Evolutionary conservation across 345 rosid species (phyloP).

Genomic region (Microcos paniculata): DNA sequence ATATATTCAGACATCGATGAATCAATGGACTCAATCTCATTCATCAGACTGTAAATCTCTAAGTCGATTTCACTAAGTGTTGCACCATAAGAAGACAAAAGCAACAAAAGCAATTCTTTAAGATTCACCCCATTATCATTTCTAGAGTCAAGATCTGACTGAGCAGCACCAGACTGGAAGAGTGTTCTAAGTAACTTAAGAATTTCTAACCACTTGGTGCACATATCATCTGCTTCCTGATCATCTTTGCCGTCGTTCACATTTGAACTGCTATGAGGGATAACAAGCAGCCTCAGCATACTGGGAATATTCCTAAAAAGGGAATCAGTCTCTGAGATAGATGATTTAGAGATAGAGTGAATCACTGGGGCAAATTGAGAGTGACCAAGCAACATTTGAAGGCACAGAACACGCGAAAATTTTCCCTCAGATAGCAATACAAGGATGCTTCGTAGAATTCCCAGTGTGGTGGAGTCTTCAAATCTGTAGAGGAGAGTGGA

Average conservation of each 20-base stretch:
- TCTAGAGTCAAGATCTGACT: constrained; percentile 31
- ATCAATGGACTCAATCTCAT: constrained; percentile 54
- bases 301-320: constrained; percentile 69
- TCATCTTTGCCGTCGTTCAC: constrained; percentile 24
- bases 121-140: constrained; percentile 60
- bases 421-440: constrained; percentile 53
- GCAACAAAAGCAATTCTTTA: constrained; percentile 60
- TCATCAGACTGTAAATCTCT: constrained; percentile 67
- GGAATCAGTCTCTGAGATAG: constrained; percentile 47
- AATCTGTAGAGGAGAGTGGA: constrained; percentile 72
- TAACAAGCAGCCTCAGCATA: constrained; percentile 57
- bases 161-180: constrained; percentile 29
- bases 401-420: constrained; percentile 47
- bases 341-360: constrained; percentile 36
- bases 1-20: constrained; percentile 31
- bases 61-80: constrained; percentile 68
- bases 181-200: constrained; percentile 67
- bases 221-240: constrained; percentile 29
- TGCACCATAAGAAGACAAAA: constrained; percentile 89
- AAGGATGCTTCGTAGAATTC: constrained; percentile 50
- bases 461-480: constrained; percentile 65
- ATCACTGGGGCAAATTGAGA: constrained; percentile 74
- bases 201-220: constrained; percentile 56
- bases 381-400: constrained; percentile 72
- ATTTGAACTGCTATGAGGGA: constrained; percentile 30